Percentiles rank a stretch among this genome's conserved stretches.
phyloP scores from a whole-genome alignment of 768 basidiomycete genomes.

The Mycena pura region DNA sequence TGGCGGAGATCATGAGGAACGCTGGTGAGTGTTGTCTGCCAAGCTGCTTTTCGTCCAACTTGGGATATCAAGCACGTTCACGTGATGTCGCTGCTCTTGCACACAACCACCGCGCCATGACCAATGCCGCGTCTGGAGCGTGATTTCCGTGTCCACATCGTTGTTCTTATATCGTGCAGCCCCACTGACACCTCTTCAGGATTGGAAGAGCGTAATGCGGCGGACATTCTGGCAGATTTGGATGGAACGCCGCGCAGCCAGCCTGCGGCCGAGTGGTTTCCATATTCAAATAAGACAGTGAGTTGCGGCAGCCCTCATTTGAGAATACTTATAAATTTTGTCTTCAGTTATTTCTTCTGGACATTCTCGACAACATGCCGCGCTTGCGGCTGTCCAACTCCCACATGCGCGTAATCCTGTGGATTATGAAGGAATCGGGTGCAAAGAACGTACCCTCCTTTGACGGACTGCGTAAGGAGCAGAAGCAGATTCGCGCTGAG shows the following conservation, averaged over 20 bases:
- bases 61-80: not conserved
- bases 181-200: not conserved
- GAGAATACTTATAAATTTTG: not conserved
- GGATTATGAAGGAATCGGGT: not conserved
- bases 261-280: not conserved
- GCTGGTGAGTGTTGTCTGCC: not conserved
- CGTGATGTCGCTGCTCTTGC: not conserved
- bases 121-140: not conserved
- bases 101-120: not conserved
- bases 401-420: constrained; percentile 5
- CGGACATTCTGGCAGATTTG: not conserved
- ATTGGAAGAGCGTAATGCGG: not conserved
- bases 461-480: not conserved
- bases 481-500: constrained; percentile 1
- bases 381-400: constrained; percentile 4
- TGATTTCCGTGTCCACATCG: too few species aligned
- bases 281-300: not conserved
- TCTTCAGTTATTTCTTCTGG: constrained; percentile 3
- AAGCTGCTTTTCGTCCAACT: not conserved
- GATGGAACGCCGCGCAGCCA: not conserved
- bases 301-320: not conserved
- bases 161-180: too few species aligned
- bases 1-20: not conserved
- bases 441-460: not conserved
- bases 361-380: constrained; percentile 2